phyloP scores from a whole-genome alignment of 2,329 filamentous ascomycete genomes.

The Fusarium sp. region DNA sequence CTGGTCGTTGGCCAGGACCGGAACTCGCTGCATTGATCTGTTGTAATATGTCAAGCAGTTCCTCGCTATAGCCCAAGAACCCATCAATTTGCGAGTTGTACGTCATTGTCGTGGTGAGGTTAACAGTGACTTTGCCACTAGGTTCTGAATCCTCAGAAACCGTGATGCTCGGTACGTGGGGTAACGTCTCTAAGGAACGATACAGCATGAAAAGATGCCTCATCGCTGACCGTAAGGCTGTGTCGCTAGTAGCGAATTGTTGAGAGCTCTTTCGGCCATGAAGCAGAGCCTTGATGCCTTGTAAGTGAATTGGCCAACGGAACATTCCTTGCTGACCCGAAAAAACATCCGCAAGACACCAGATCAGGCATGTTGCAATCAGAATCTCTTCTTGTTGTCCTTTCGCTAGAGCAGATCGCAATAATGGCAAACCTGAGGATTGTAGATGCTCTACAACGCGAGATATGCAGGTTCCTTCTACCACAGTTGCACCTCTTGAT shows the following conservation, averaged over 20 bases:
- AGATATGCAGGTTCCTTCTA: slow-evolving; percentile 43
- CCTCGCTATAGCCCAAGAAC: slow-evolving; percentile 50
- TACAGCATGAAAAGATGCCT: slow-evolving; percentile 50
- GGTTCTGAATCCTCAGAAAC: background rate
- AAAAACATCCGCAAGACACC: slow-evolving; percentile 51
- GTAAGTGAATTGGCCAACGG: slow-evolving; percentile 47
- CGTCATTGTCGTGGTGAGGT: accelerated
- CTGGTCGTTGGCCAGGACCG: background rate
- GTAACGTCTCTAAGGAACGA: slow-evolving; percentile 48
- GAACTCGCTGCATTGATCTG: slow-evolving; percentile 34
- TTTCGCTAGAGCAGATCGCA: slow-evolving; percentile 41
- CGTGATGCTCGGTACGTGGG: slow-evolving; percentile 38
- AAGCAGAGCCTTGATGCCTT: slow-evolving; percentile 47
- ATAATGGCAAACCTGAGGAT: slow-evolving; percentile 43
- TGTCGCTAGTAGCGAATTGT: background rate
- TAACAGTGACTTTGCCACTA: background rate
- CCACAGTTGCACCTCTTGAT: slow-evolving; percentile 42
- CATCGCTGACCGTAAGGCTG: slow-evolving; percentile 38
- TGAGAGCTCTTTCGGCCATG: slow-evolving; percentile 12
- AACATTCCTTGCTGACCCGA: slow-evolving; percentile 41
- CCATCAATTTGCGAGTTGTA: slow-evolving; percentile 45
- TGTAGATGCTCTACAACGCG: slow-evolving; percentile 47
- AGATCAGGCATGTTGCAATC: slow-evolving; percentile 50
- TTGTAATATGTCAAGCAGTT: slow-evolving; percentile 46
- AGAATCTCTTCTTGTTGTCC: slow-evolving; percentile 45